Evolutionary conservation across 2,329 filamentous ascomycete genomes (phyloP), one percentile per base, ranked within the genome.

Genomic region (Penicillium sclerotiorum): DNA sequence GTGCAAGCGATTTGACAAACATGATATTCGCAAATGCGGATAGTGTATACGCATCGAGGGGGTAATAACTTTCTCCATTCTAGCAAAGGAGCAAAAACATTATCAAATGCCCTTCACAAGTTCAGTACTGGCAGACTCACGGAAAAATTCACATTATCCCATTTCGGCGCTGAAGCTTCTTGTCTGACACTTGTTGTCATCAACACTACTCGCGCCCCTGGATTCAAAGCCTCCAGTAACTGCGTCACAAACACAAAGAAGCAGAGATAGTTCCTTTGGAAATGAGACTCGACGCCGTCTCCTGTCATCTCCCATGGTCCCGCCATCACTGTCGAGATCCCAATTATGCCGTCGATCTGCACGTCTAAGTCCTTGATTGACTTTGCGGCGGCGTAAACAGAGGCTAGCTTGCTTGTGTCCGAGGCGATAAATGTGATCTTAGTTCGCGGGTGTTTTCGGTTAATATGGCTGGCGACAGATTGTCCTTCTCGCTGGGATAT

Each of bases 21-120:
- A 59, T 37, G 37, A 66, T 54, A 44, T 65, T 63, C 21, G 63
- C 63, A 39, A 63, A 56, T 59, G 59, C 65, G 4, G 63, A 62
- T 28, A 59, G 59, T 4, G 60, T 53, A 41, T 60, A 65, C 8
- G 50, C 63, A 47, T 65, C 60, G 2, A 65, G 43, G 18, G 54
- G 45, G 28, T 64, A 57, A 49, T 66, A 66, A 1, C 35, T 50
- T 21, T 60, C 52, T 2, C 62, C 61, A 51, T 63, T 47, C 63
- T 65, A n/a, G n/a, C n/a, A 22, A 12, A 20, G 3, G 15, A 27
- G 22, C 33, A 3, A 8, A 21, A 17, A 8, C 13, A 3, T 20
- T 41, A 48, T 12, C n/a, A 23, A 18, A 21, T 6, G 7, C 11
- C 4, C 8, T 18, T 25, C 6, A 18, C 25, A 13, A 33, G 12